These are phyloP conservation scores for Austroboletus rostrupii DNA, from an alignment of 1,284 basidiomycete genomes.

Conservation along the genomic window DNA sequence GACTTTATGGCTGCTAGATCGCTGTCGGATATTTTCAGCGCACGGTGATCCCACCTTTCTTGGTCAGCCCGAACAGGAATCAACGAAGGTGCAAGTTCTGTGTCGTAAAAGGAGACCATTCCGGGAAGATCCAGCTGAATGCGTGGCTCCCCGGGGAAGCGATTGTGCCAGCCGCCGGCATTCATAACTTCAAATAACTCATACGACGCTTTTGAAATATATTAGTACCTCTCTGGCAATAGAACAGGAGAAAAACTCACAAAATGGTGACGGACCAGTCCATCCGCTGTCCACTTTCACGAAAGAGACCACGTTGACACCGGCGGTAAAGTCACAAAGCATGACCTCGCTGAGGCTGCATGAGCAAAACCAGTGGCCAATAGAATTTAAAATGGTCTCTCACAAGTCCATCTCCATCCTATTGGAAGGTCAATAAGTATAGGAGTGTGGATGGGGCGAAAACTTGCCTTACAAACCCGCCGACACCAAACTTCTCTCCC, in stretches of 20 bases:
- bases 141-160: constrained; percentile 35
- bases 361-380: not conserved
- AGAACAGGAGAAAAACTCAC: constrained; percentile 4
- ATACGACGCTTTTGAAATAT: not conserved
- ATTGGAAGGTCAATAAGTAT: not conserved
- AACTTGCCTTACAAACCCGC: constrained; percentile 36
- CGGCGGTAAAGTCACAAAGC: constrained; percentile 45
- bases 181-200: constrained; percentile 15
- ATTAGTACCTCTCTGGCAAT: not conserved
- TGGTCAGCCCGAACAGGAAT: constrained; percentile 22
- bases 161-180: constrained; percentile 34
- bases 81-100: constrained; percentile 29
- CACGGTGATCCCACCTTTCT: constrained; percentile 28
- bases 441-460: not conserved
- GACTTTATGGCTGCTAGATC: constrained; percentile 19
- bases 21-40: constrained; percentile 26
- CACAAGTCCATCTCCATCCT: constrained; percentile 52
- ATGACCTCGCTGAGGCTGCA: constrained; percentile 43
- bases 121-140: constrained; percentile 31
- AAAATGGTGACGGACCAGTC: rapidly evolving
- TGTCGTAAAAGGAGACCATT: constrained; percentile 36
- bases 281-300: constrained; percentile 14
- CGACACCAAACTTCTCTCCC: constrained; percentile 33
- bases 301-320: constrained; percentile 36
- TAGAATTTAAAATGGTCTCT: constrained; percentile 11